Base-by-base conservation (phyloP, 352 stramenopile species). In the Pythium sukuiense region DNA sequence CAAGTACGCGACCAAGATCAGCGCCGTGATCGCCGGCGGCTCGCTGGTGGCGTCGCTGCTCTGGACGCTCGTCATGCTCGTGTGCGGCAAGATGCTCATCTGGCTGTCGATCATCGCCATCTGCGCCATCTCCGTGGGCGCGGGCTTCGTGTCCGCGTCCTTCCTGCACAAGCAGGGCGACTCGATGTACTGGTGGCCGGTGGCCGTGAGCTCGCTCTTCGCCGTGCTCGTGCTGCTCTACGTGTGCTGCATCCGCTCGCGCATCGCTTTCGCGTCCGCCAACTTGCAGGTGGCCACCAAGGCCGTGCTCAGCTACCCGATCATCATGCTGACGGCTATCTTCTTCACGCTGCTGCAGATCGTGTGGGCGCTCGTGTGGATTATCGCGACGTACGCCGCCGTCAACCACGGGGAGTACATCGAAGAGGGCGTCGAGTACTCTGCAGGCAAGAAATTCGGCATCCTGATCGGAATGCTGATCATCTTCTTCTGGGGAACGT, bases 401-500 rank as follows among this genome's bases (percentile, higher is more conserved):
- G 67, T 83, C 54, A 83, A 76, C 59, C 77, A 86, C 67, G 73
- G 73, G 33, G 77, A 86, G 53, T 83, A 83, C 60, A 74, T 84
- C 12, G 62, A 58, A n/a, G 45, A 74, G 30, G 63, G 61, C 18
- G 57, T 71, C 14, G 60, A 77, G 27, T 81, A 83, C 65, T 62
- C 61, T 12, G 45, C 67, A 2, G 39, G 61, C 35, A 76, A 80
- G 57, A 75, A 82, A 65, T 75, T 76, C 54, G 76, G 74, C 26
- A 76, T 88, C 13, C 86, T 89, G 60, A 64, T 94, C 6, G 88
- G 84, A 45, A 85, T 95, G 66, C 76, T 91, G 9, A 65, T 87
- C 39, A 96, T 97, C 64, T 97, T 91, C 66, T 83, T 96, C 67
- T 98, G 91, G 91, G 83, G 74, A 2, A 80, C 70, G 37, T 77